Percentiles rank a stretch among this genome's conserved stretches.
Evolutionary conservation across 352 stramenopile genomes (phyloP).

Genomic region (Phytophthora kernoviae): DNA sequence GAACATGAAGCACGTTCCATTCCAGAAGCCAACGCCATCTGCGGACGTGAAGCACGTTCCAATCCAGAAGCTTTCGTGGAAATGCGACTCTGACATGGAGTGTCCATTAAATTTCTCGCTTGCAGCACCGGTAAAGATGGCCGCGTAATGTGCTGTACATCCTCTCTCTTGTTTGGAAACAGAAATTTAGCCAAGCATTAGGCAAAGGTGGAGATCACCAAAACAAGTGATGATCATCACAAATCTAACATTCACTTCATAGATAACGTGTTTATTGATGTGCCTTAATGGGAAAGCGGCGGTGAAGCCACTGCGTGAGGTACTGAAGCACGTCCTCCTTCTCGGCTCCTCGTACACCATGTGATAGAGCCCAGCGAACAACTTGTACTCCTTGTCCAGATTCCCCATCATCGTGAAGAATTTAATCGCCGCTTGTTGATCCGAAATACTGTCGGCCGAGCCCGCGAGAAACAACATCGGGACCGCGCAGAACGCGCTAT

Average conservation of each 20-base stretch:
- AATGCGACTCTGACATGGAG: neutral
- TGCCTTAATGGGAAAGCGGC: conserved; percentile 27
- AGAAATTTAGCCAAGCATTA: no score
- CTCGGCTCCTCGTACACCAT: conserved; percentile 63
- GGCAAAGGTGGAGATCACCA: no score
- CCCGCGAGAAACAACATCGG: conserved; percentile 47
- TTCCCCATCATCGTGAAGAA: conserved; percentile 55
- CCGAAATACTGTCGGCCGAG: conserved; percentile 51
- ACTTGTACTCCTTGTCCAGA: conserved; percentile 64
- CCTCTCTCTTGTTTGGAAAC: no score
- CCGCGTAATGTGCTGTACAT: no score
- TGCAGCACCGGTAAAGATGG: no score
- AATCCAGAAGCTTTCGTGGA: neutral
- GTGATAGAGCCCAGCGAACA: conserved; percentile 63
- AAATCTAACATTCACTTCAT: neutral
- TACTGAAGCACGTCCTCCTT: conserved; percentile 52
- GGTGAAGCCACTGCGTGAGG: conserved; percentile 43
- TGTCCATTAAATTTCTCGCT: no score
- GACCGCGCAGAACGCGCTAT: conserved; percentile 30
- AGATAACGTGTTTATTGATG: neutral
- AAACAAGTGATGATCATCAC: neutral
- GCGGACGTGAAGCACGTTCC: neutral
- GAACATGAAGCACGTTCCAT: neutral
- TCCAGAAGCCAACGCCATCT: no score
- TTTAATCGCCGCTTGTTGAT: conserved; percentile 39